Evolutionary conservation across 306 rosid species (phyloP).

Genomic region (Quercus bicolor): DNA sequence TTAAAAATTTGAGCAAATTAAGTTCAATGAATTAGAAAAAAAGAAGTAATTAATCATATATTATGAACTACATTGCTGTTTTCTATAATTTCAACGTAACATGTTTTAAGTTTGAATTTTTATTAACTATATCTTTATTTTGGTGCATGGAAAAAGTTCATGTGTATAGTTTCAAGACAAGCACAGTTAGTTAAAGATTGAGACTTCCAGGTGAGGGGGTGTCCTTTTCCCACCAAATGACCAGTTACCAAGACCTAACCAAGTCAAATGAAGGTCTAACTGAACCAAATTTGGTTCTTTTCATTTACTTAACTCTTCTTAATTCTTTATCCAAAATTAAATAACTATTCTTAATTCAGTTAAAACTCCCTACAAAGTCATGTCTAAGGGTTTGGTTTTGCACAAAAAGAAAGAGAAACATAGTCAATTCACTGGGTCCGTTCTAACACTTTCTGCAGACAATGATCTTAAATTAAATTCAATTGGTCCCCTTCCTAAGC

Average conservation of each 20-base stretch:
- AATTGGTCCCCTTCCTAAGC: neutral
- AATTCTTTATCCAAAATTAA: too few species aligned
- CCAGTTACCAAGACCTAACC: neutral
- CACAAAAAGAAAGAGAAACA: neutral
- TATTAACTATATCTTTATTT: too few species aligned
- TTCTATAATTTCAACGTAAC: too few species aligned
- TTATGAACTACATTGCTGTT: too few species aligned
- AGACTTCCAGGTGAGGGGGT: neutral
- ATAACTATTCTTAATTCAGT: too few species aligned
- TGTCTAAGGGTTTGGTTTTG: neutral
- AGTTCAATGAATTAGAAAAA: too few species aligned
- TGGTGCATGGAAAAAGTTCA: too few species aligned
- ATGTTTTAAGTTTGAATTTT: too few species aligned
- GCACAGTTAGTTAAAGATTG: neutral
- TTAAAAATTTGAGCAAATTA: too few species aligned
- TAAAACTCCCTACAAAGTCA: neutral
- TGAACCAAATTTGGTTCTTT: neutral
- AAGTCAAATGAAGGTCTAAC: neutral
- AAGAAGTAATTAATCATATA: too few species aligned
- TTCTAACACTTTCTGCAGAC: neutral
- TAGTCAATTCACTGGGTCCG: neutral
- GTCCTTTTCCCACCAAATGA: slow-evolving; percentile 7
- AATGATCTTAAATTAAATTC: neutral
- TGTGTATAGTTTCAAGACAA: too few species aligned
- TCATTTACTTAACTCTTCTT: neutral